phyloP scores from a whole-genome alignment of 2,329 filamentous ascomycete species.

The Hysterium pulicare region DNA sequence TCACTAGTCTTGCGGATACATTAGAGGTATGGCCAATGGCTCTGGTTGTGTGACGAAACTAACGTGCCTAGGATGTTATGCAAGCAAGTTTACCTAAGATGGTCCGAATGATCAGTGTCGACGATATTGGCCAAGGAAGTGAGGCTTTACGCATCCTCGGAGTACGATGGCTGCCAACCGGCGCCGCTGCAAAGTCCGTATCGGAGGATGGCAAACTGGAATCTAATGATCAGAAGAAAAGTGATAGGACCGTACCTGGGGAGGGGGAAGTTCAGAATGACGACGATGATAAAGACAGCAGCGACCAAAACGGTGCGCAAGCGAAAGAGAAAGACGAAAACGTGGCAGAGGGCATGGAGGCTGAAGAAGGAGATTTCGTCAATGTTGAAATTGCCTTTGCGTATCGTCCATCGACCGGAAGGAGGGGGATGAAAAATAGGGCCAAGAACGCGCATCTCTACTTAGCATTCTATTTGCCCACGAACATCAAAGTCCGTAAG shows the following conservation, averaged over 20 bases:
- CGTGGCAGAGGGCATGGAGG: constrained; percentile 63
- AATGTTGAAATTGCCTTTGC: constrained; percentile 74
- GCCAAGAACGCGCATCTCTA: constrained; percentile 71
- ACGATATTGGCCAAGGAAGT: constrained; percentile 72
- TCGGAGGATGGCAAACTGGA: constrained; percentile 57
- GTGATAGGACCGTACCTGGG: constrained; percentile 50
- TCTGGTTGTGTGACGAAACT: constrained; percentile 6
- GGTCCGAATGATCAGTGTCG: constrained; percentile 71
- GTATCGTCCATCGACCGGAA: constrained; percentile 62
- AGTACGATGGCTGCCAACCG: constrained; percentile 68
- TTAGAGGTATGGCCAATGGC: constrained; percentile 49
- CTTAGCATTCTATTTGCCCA: constrained; percentile 67
- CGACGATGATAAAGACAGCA: constrained; percentile 30
- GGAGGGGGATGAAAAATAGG: constrained; percentile 58
- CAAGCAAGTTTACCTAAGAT: constrained; percentile 68
- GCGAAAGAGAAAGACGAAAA: constrained; percentile 31
- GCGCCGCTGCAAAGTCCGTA: constrained; percentile 63
- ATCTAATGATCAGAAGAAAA: constrained; percentile 43
- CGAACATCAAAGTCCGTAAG: constrained; percentile 51
- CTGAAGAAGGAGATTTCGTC: constrained; percentile 73
- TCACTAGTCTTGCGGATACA: constrained; percentile 64
- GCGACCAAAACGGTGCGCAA: constrained; percentile 24
- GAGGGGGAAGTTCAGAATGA: constrained; percentile 39
- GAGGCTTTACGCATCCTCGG: constrained; percentile 69
- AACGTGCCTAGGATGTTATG: constrained; percentile 61